phyloP scores from a whole-genome alignment of 352 stramenopile genomes.

The Pythium angustatum region DNA sequence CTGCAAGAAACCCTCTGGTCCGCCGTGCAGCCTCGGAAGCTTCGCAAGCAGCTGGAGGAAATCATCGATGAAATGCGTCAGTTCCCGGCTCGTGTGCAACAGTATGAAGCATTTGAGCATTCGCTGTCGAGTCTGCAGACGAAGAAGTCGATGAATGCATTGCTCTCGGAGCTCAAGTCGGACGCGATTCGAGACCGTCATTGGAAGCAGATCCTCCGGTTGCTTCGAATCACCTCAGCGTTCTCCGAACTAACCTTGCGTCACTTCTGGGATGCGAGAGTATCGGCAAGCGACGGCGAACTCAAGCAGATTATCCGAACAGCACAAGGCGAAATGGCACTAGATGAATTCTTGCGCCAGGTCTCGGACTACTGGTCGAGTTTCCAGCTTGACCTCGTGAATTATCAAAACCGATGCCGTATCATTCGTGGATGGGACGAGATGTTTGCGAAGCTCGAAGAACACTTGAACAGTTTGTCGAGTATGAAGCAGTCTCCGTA shows the following conservation, averaged over 20 bases:
- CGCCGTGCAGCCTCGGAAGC: constrained; percentile 92
- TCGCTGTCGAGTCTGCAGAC: constrained; percentile 93
- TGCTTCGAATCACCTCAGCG: constrained; percentile 91
- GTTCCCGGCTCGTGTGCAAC: constrained; percentile 95
- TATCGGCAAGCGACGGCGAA: constrained; percentile 93
- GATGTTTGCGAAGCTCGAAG: constrained; percentile 99
- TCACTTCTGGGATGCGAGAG: constrained; percentile 96
- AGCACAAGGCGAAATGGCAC: constrained; percentile 99
- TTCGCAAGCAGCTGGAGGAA: constrained; percentile 96
- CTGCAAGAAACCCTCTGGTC: constrained; percentile 95
- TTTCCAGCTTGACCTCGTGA: constrained; percentile 91
- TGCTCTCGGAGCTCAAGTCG: constrained; percentile 98
- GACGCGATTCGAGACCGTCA: constrained; percentile 98
- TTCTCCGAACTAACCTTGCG: constrained; percentile 97
- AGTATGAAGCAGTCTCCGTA: constrained; percentile 99
- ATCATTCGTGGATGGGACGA: constrained; percentile 99
- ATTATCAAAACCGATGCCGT: constrained; percentile 94
- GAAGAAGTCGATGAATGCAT: constrained; percentile 92
- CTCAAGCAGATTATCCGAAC: constrained; percentile 97
- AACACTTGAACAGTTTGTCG: constrained; percentile 97
- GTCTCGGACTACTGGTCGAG: constrained; percentile 91
- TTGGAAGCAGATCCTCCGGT: constrained; percentile 97
- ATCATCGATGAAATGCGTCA: constrained; percentile 96
- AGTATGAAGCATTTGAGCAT: constrained; percentile 98
- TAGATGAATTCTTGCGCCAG: constrained; percentile 98